These are phyloP conservation scores for Tuber aestivum DNA, from an alignment of 495 filamentous ascomycete genomes.

Conservation along the genomic window DNA sequence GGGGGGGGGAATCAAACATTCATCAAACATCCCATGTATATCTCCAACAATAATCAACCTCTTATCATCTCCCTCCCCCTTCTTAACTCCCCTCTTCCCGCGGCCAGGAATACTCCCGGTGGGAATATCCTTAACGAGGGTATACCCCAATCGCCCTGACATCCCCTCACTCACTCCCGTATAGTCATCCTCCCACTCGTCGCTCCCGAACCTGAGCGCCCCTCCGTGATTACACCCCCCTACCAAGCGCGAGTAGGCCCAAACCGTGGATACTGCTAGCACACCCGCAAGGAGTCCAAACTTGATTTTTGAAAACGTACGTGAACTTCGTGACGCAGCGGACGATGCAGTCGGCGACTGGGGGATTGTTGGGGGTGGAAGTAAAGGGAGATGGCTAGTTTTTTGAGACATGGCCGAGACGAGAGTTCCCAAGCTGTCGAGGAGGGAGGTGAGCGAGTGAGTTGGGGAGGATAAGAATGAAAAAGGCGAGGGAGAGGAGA, in stretches of 20 bases:
- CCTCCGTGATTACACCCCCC: neutral
- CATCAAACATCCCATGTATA: slow-evolving; percentile 74
- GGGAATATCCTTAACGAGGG: slow-evolving; percentile 33
- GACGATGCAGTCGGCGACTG: neutral
- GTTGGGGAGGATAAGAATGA: neutral
- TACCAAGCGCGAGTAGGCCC: neutral
- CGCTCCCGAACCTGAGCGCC: neutral
- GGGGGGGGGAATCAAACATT: slow-evolving; percentile 47
- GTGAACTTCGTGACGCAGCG: neutral
- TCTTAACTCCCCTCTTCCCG: slow-evolving; percentile 15
- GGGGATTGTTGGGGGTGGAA: neutral
- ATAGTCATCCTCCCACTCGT: slow-evolving; percentile 1
- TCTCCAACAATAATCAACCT: slow-evolving; percentile 76
- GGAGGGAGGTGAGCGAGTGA: neutral
- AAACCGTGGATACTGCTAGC: neutral
- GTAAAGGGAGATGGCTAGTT: neutral
- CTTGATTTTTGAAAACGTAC: neutral
- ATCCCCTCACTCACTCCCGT: slow-evolving; percentile 17
- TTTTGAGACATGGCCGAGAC: neutral
- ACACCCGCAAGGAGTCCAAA: neutral
- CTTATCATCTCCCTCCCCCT: slow-evolving; percentile 22
- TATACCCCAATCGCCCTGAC: slow-evolving; percentile 28
- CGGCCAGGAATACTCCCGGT: slow-evolving; percentile 16
- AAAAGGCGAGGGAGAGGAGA: neutral
- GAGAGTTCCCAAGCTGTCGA: neutral